Evolutionary conservation across 371 early-diverging fungal species (phyloP).

Genomic region (Lichtheimia ramosa): DNA sequence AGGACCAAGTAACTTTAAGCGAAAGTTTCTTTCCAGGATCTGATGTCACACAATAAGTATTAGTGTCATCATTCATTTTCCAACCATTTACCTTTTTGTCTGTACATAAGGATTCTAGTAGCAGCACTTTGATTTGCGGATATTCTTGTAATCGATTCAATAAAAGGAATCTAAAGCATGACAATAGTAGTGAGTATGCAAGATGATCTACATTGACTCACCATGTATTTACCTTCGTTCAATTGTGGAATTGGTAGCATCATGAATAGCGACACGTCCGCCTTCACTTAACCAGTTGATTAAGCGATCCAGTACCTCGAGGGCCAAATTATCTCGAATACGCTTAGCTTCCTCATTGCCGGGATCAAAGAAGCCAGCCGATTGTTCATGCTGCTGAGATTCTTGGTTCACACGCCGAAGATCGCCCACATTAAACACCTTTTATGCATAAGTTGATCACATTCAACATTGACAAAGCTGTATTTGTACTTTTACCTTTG

Average conservation of each 20-base stretch:
- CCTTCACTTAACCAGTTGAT: conserved; percentile 71
- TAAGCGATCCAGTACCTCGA: conserved; percentile 77
- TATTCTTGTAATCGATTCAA: conserved; percentile 63
- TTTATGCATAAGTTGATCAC: conserved; percentile 1
- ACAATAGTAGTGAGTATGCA: background rate
- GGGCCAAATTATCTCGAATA: conserved; percentile 74
- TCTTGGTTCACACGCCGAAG: conserved; percentile 61
- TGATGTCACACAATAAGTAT: background rate
- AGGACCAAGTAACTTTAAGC: conserved; percentile 79
- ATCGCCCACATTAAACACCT: conserved; percentile 89
- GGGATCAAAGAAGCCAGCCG: conserved; percentile 75
- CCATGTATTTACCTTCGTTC: conserved; percentile 57
- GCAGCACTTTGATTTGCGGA: conserved; percentile 52
- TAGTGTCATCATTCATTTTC: background rate
- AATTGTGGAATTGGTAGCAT: conserved; percentile 85
- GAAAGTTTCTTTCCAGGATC: conserved; percentile 73
- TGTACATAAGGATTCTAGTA: conserved; percentile 79
- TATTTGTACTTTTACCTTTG: conserved; percentile 60
- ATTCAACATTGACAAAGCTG: too few species aligned
- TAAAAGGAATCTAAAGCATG: conserved; percentile 58
- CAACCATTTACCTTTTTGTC: conserved; percentile 41
- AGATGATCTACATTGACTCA: too few species aligned
- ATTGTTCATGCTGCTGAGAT: conserved; percentile 48
- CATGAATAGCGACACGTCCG: conserved; percentile 84
- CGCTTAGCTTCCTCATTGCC: conserved; percentile 64